Evolutionary conservation across 352 stramenopile genomes (phyloP), one percentile per base, ranked within the genome.

Genomic region (Albugo candida): DNA sequence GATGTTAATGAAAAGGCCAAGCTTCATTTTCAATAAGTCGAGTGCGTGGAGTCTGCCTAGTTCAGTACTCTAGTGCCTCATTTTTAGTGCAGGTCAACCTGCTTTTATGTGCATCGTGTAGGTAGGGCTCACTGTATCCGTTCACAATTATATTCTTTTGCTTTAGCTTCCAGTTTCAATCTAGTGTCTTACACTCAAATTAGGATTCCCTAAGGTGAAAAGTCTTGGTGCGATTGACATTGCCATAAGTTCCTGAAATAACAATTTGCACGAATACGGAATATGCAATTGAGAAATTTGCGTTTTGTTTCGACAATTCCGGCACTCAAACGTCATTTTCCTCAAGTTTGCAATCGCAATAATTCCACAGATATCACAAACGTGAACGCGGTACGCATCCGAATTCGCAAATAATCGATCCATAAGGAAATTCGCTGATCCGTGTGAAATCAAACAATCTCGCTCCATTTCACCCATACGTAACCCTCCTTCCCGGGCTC

Each of bases 391-490:
- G 70, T 99, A 99, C 35, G 95, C 83, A 63, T 99, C 96, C 40
- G 89, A 98, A 70, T 98, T 98, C 51, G 88, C 86, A 57, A 99
- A 99, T 59, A 99, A 82, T 8, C 96, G 84, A 73, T 99, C 96
- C 54, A 97, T 93, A 55, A 99, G 85, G 68, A 99, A 98, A 64
- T 97, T 97, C 43, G 95, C 94, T 47, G 92, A 96, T 34, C 96
- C 96, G 69, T 99, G 95, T 6, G 93, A 96, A 56, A 99, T 97
- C 46, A 99, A 65, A 65, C 94, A 99, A 84, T 99, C 96, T 59
- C 96, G 95, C 74, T 99, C 96, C 96, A 99, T 99, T 60, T 99
- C 96, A 52, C 96, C 96, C 93, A 99, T 98, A 46, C 96, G 93
- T 57, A 99, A 63, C 57, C 96, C 96, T 70, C 96, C 96, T 66